phyloP scores from a whole-genome alignment of 495 filamentous ascomycete genomes.

The Penicillium desertorum region DNA sequence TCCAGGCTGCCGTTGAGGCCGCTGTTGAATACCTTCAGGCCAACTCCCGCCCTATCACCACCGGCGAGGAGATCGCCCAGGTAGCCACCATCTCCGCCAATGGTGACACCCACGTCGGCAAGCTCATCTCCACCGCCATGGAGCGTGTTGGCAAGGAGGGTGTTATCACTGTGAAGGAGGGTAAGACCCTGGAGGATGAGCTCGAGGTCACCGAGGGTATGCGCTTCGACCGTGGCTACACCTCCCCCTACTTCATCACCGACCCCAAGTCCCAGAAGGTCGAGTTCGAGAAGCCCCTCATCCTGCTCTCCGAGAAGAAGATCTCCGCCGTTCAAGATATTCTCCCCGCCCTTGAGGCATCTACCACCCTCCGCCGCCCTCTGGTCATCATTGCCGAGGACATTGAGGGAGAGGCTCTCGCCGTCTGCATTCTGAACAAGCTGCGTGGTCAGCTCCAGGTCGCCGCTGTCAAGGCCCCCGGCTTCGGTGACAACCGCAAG shows the following conservation, averaged over 20 bases:
- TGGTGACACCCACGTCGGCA: constrained; percentile 92
- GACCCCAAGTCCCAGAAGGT: constrained; percentile 98
- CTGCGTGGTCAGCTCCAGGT: constrained; percentile 98
- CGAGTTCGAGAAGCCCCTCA: constrained; percentile 98
- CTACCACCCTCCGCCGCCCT: constrained; percentile 90
- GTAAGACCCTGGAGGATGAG: constrained; percentile 97
- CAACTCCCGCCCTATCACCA: constrained; percentile 97
- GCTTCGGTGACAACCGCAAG: constrained; percentile 99
- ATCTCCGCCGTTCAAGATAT: constrained; percentile 98
- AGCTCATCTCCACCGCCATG: constrained; percentile 96
- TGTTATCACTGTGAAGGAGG: constrained; percentile 99
- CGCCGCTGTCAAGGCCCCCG: constrained; percentile 96
- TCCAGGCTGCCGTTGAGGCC: constrained; percentile 91
- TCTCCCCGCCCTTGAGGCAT: constrained; percentile 94
- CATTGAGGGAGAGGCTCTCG: constrained; percentile 97
- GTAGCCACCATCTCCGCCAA: constrained; percentile 98
- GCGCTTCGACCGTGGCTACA: constrained; percentile 98
- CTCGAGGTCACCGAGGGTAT: constrained; percentile 99
- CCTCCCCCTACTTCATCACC: constrained; percentile 99
- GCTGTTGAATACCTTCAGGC: constrained; percentile 90
- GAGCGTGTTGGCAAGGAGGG: constrained; percentile 99
- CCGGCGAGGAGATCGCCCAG: constrained; percentile 94
- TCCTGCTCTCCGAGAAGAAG: constrained; percentile 99
- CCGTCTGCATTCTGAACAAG: constrained; percentile 99
- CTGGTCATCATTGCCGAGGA: constrained; percentile 99